These are phyloP conservation scores for Calonectria fujianensis DNA, from an alignment of 2,329 filamentous ascomycete genomes.

Conservation along the genomic window DNA sequence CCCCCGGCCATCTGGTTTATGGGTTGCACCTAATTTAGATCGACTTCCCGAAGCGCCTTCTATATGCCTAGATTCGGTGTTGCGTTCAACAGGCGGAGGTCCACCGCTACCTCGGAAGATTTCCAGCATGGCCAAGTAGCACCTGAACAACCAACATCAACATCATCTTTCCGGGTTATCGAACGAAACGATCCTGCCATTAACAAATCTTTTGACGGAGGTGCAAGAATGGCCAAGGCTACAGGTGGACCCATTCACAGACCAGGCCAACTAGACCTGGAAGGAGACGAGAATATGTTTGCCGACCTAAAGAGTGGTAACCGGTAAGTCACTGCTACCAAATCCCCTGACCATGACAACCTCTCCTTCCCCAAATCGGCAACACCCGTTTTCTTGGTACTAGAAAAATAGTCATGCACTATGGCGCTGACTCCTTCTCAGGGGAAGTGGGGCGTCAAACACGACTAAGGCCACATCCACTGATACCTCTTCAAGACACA, in stretches of 20 bases:
- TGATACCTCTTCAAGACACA: constrained; percentile 77
- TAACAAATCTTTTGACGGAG: constrained; percentile 71
- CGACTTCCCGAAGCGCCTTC: constrained; percentile 49
- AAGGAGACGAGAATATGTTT: constrained; percentile 76
- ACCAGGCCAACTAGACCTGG: constrained; percentile 61
- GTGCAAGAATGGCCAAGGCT: constrained; percentile 64
- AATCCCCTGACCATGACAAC: constrained; percentile 15
- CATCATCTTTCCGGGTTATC: constrained; percentile 76
- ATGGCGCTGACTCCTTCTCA: constrained; percentile 64
- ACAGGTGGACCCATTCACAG: constrained; percentile 61
- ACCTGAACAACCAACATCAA: constrained; percentile 66
- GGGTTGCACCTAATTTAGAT: constrained; percentile 52
- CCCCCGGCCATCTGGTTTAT: constrained; percentile 48
- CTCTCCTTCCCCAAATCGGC: constrained; percentile 47
- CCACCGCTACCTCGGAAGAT: constrained; percentile 73
- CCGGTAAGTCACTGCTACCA: constrained; percentile 67
- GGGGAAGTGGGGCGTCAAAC: constrained; percentile 77
- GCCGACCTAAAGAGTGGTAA: constrained; percentile 72
- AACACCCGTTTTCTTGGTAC: constrained; percentile 47
- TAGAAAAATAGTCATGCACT: constrained; percentile 55
- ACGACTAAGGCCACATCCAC: constrained; percentile 76
- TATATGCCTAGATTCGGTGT: constrained; percentile 79
- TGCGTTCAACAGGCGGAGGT: constrained; percentile 76
- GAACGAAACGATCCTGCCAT: constrained; percentile 69
- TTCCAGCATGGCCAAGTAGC: constrained; percentile 70